phyloP scores from a whole-genome alignment of 257 asterid genomes.

The Solanum bukasovii region DNA sequence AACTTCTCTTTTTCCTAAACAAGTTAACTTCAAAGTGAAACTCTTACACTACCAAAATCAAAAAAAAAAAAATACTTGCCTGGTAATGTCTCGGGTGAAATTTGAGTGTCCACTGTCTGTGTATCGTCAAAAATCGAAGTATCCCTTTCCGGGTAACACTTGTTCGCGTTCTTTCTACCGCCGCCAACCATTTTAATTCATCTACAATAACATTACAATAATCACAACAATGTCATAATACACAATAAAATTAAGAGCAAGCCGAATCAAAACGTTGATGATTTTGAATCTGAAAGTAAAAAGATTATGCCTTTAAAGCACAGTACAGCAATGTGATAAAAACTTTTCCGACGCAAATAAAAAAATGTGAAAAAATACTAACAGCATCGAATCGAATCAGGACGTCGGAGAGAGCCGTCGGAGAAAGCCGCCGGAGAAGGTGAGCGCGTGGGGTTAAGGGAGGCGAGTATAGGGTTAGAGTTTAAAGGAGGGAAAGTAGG shows the following conservation, averaged over 20 bases:
- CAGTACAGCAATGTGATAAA: neutral
- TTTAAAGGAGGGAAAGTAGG: slow-evolving; percentile 22
- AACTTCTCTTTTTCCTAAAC: neutral
- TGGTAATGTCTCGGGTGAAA: slow-evolving; percentile 11
- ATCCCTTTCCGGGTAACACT: neutral
- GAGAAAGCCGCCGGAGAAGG: neutral
- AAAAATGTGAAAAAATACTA: neutral
- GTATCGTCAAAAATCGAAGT: slow-evolving; percentile 22
- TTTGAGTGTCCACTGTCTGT: slow-evolving; percentile 30
- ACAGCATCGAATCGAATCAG: neutral
- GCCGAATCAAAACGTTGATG: neutral
- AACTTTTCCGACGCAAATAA: neutral
- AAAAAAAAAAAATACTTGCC: slow-evolving; percentile 12
- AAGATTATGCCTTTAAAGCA: neutral
- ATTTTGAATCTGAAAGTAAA: neutral
- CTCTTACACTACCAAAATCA: neutral
- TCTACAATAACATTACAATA: slow-evolving; percentile 4
- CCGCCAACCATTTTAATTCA: slow-evolving; percentile 30
- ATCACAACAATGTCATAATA: neutral
- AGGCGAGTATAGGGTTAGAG: slow-evolving; percentile 4
- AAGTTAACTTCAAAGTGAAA: neutral
- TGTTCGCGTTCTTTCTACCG: slow-evolving; percentile 11
- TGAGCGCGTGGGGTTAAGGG: neutral
- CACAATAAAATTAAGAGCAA: neutral
- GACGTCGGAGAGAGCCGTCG: neutral